Conservation (phyloP, 1,284 basidiomycete genomes). For the Gastroboletus turbinatus region DNA sequence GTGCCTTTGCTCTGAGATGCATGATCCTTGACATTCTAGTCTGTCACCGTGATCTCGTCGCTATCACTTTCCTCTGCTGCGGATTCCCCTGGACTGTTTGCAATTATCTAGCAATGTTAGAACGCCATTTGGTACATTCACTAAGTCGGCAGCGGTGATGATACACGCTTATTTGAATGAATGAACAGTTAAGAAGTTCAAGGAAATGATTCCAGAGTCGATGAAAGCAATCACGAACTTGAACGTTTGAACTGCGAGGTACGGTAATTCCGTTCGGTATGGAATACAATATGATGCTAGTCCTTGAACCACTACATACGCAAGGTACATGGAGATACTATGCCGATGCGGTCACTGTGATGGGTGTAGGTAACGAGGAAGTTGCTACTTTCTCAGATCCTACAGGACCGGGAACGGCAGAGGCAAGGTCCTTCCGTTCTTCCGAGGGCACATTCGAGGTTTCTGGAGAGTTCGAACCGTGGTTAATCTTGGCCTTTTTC, state of each 20-base stretch:
- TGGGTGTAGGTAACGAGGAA: conserved; percentile 3
- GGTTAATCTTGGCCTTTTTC: conserved; percentile 71
- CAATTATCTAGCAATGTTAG: not conserved
- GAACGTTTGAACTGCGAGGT: not conserved
- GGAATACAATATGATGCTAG: not conserved
- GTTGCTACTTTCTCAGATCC: conserved; percentile 1
- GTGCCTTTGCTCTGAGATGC: not conserved
- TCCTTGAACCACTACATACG: not conserved
- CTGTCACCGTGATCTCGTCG: not conserved
- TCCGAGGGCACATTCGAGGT: conserved; percentile 6
- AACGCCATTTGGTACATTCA: not conserved
- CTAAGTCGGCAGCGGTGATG: not conserved
- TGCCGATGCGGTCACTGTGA: conserved; percentile 17
- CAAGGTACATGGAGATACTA: conserved; percentile 10
- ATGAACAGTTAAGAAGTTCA: not conserved
- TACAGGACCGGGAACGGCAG: conserved; percentile 1
- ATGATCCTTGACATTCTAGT: not conserved
- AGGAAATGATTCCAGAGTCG: not conserved
- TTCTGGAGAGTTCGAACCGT: conserved; percentile 34
- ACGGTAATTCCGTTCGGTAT: not conserved
- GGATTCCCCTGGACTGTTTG: not conserved
- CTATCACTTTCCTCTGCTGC: not conserved
- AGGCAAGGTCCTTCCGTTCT: conserved; percentile 11
- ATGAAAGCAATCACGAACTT: not conserved
- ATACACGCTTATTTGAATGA: not conserved